phyloP scores from a whole-genome alignment of 441 rosid genomes.

The Gossypium laxum region DNA sequence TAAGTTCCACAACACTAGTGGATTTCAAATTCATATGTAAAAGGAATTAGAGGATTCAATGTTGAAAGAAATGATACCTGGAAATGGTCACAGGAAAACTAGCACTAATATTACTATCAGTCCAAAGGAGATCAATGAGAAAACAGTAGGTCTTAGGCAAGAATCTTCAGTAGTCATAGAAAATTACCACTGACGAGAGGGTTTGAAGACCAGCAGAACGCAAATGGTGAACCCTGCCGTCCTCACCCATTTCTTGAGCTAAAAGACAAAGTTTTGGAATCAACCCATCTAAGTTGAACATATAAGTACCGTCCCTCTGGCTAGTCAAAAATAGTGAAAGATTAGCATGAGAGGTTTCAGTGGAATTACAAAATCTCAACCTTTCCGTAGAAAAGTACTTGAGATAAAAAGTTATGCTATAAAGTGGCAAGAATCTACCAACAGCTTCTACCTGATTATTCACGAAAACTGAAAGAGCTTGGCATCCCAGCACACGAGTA shows the following conservation, averaged over 20 bases:
- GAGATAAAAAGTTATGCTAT: conserved; percentile 5
- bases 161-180: not conserved
- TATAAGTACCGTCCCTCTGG: conserved; percentile 53
- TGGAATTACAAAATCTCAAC: not conserved
- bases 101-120: not conserved
- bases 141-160: not conserved
- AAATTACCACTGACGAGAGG: conserved; percentile 47
- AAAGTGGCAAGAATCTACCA: conserved; percentile 12
- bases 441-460: conserved; percentile 45
- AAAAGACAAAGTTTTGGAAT: conserved; percentile 49
- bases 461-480: conserved; percentile 53
- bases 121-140: not conserved
- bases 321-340: conserved; percentile 17
- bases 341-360: conserved; percentile 7
- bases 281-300: conserved; percentile 57
- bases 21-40: not conserved
- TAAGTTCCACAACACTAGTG: not conserved
- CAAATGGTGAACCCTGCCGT: conserved; percentile 26
- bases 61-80: not conserved
- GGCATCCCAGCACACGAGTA: conserved; percentile 49
- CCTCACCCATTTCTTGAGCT: conserved; percentile 55
- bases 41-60: not conserved
- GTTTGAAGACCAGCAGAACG: conserved; percentile 53
- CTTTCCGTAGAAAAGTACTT: not conserved
- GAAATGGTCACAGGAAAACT: not conserved